Percentiles rank a stretch among this genome's conserved stretches.
These are phyloP conservation scores for Corinectria fuckeliana DNA, from an alignment of 2,329 filamentous ascomycete genomes.

Conservation along the genomic window DNA sequence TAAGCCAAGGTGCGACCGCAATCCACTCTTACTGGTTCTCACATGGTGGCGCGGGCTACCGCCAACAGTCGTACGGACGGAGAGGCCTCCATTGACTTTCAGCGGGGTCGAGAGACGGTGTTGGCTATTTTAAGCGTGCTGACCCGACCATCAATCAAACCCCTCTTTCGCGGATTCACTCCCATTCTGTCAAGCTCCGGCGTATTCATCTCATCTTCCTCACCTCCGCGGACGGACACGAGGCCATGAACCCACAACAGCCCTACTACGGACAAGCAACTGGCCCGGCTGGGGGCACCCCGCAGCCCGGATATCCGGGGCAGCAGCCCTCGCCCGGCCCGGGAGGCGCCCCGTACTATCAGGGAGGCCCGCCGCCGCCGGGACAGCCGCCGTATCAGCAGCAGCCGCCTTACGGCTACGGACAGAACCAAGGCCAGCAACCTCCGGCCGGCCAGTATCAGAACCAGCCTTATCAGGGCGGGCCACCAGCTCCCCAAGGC, in stretches of 20 bases:
- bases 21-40: background rate
- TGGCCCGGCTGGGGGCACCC: constrained; percentile 8
- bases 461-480: background rate
- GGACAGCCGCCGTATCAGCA: constrained; percentile 19
- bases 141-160: background rate
- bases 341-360: constrained; percentile 16
- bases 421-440: background rate
- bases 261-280: constrained; percentile 29
- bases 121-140: background rate
- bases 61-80: background rate
- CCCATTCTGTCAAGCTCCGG: background rate
- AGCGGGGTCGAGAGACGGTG: background rate
- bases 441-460: constrained; percentile 2
- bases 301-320: constrained; percentile 20
- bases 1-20: no score
- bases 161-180: background rate
- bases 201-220: background rate
- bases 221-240: no score
- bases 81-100: background rate
- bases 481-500: background rate
- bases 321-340: constrained; percentile 4
- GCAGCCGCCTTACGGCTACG: constrained; percentile 14
- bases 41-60: background rate
- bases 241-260: constrained; percentile 24
- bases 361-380: constrained; percentile 11